Evolutionary conservation across 345 rosid species (phyloP), one percentile per base, ranked within the genome.

Genomic region (Lepidium sativum): DNA sequence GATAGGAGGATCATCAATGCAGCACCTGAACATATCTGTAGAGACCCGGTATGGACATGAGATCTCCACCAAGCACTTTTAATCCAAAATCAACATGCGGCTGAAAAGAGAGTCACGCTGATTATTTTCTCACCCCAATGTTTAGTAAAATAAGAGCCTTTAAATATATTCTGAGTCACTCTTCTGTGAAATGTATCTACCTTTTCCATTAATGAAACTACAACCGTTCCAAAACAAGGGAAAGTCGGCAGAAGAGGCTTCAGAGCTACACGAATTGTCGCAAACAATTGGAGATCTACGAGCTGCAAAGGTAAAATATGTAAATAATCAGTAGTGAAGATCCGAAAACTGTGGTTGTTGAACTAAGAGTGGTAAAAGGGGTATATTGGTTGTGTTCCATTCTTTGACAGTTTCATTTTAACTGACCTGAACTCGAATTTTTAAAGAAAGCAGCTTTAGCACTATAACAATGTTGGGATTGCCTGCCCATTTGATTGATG

Each of bases 11-110:
- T 77, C 72, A 77, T 71, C 81, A 68, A 76, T 75, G 65, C 34
- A 88, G 82, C 85, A 88, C 96, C 96, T 88, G 96, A 83, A 88
- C 80, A 63, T 80, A 77, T 48, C 76, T 84, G 80, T 85, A 85
- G 58, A 88, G 82, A 55, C 88, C 89, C 0, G 92, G 92, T 70
- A 88, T 84, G 33, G 96, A 81, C 92, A 88, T 88, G 63, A 88
- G 47, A 78, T 88, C 96, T 34, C 89, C 96, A 66, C 96, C 96
- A 25, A 82, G 81, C 53, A 88, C 70, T 69, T 76, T 78, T 56
- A 85, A 55, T 76, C 96, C 96, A 61, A 88, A 88, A 65, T 85
- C 96, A 40, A 85, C 81, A 42, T 82, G 81, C 11, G 96, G 96
- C 96, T 88, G 84, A 70, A 72, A 51, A 67, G 11, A 54, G 60